A percentile compares a stretch with the other conserved stretches of the same genome.
Conservation (phyloP, 2,329 filamentous ascomycete genomes). For the Paracoccidioides lutzii region DNA sequence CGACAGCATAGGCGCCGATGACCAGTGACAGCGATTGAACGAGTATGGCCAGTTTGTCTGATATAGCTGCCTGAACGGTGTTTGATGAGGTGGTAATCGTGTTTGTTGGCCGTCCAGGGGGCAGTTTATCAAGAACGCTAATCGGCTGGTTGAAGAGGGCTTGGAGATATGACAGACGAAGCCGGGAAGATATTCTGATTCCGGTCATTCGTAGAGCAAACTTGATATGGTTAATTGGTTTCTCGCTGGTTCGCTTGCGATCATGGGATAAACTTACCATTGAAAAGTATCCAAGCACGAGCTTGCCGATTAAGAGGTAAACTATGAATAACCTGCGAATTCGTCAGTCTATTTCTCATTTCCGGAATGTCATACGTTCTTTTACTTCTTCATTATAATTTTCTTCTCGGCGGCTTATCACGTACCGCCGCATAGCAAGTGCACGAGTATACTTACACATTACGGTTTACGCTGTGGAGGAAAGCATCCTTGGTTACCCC, state of each 20-base stretch:
- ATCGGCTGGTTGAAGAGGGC: constrained; percentile 40
- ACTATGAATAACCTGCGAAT: constrained; percentile 40
- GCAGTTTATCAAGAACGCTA: constrained; percentile 37
- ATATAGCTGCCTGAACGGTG: constrained; percentile 42
- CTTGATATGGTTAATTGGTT: constrained; percentile 13
- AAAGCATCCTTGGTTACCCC: constrained; percentile 36
- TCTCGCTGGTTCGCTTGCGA: not conserved
- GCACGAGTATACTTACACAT: constrained; percentile 13
- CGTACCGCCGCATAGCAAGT: not conserved
- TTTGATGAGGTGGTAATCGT: constrained; percentile 42
- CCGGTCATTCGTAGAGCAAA: constrained; percentile 39
- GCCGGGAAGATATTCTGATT: constrained; percentile 37
- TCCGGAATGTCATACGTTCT: not conserved
- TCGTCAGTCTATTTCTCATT: not conserved
- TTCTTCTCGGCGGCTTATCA: not conserved
- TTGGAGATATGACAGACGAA: constrained; percentile 39
- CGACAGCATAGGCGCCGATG: constrained; percentile 37
- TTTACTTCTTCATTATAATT: not conserved
- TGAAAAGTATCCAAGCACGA: constrained; percentile 42
- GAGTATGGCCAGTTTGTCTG: constrained; percentile 37
- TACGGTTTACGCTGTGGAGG: constrained; percentile 37
- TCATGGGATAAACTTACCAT: constrained; percentile 27
- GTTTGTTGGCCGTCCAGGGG: constrained; percentile 38
- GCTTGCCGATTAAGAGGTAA: constrained; percentile 45
- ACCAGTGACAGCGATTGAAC: constrained; percentile 32